Percentiles rank a stretch among this genome's conserved stretches.
Evolutionary conservation across 352 stramenopile genomes (phyloP).

Genomic region (Phytophthora palmivora): DNA sequence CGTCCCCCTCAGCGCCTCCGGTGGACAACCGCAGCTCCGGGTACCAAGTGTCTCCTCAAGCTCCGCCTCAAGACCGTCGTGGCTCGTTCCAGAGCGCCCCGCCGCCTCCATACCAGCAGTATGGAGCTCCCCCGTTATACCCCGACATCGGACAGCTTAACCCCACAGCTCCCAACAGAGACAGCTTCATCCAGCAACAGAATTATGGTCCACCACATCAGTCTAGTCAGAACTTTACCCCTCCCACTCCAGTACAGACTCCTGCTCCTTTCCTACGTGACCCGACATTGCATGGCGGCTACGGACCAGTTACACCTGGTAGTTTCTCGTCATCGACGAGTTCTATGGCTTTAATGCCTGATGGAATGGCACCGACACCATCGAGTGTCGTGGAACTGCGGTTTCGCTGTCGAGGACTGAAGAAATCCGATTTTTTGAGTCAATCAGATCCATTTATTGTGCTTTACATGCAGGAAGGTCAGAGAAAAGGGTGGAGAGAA

Average conservation of each 20-base stretch:
- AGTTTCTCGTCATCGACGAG: conserved; percentile 29
- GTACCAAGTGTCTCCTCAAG: conserved; percentile 35
- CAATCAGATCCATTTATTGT: conserved; percentile 83
- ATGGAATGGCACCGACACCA: conserved; percentile 39
- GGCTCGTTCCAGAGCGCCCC: conserved; percentile 33
- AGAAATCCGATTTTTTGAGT: conserved; percentile 75
- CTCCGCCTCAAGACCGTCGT: conserved; percentile 25
- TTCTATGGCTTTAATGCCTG: conserved; percentile 27
- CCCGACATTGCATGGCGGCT: conserved; percentile 49
- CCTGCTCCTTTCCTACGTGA: conserved; percentile 22
- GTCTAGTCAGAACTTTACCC: conserved; percentile 15
- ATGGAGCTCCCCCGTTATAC: conserved; percentile 21
- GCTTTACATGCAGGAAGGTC: conserved; percentile 69
- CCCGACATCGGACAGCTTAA: conserved; percentile 31
- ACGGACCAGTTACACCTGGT: conserved; percentile 44
- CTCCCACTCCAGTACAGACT: conserved; percentile 11
- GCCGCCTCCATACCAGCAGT: conserved; percentile 23
- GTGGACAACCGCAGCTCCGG: conserved; percentile 24
- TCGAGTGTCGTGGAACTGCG: conserved; percentile 76
- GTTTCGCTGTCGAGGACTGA: conserved; percentile 73
- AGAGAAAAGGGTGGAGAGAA: conserved; percentile 60
- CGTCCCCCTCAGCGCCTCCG: conserved; percentile 49
- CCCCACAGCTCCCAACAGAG: conserved; percentile 16
- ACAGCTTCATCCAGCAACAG: conserved; percentile 19
- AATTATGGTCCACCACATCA: conserved; percentile 7